Percentiles rank a stretch among this genome's conserved stretches.
These are phyloP conservation scores for Platanthera guangdongensis DNA, from an alignment of 106 monocot genomes.

Conservation along the genomic window DNA sequence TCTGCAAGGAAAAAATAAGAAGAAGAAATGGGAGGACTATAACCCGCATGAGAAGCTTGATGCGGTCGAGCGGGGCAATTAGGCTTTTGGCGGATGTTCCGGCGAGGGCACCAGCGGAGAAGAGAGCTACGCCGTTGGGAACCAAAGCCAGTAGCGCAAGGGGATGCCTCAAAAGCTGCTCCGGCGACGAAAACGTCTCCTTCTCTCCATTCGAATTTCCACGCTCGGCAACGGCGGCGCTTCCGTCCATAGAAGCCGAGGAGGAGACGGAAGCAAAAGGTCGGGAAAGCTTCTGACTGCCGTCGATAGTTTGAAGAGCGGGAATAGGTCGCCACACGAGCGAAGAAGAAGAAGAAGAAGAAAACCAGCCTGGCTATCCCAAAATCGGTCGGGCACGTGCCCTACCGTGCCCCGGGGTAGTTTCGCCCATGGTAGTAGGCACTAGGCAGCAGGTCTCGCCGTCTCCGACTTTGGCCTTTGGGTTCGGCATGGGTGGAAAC, in stretches of 20 bases:
- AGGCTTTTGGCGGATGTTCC: constrained; percentile 79
- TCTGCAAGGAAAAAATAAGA: not conserved
- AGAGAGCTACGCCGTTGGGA: constrained; percentile 59
- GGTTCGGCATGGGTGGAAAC: too few species aligned
- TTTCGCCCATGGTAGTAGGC: too few species aligned
- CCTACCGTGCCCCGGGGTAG: too few species aligned
- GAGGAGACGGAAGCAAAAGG: constrained; percentile 11
- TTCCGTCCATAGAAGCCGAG: not conserved
- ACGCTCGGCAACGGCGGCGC: not conserved
- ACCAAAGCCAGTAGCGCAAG: constrained; percentile 65
- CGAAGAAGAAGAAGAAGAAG: too few species aligned
- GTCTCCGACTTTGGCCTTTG: too few species aligned
- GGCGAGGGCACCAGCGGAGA: constrained; percentile 66
- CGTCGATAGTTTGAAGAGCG: not conserved
- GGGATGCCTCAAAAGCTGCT: constrained; percentile 60
- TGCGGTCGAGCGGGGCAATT: constrained; percentile 87
- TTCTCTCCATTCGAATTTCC: not conserved
- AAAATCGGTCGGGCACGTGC: too few species aligned
- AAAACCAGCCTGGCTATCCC: too few species aligned
- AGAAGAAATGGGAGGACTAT: not conserved
- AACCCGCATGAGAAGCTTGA: constrained; percentile 97
- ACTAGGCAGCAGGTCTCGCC: too few species aligned
- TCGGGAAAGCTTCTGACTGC: not conserved
- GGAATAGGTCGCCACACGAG: constrained; percentile 13
- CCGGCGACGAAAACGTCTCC: constrained; percentile 18